phyloP scores from a whole-genome alignment of 257 asterid genomes.

The Petunia secreta region DNA sequence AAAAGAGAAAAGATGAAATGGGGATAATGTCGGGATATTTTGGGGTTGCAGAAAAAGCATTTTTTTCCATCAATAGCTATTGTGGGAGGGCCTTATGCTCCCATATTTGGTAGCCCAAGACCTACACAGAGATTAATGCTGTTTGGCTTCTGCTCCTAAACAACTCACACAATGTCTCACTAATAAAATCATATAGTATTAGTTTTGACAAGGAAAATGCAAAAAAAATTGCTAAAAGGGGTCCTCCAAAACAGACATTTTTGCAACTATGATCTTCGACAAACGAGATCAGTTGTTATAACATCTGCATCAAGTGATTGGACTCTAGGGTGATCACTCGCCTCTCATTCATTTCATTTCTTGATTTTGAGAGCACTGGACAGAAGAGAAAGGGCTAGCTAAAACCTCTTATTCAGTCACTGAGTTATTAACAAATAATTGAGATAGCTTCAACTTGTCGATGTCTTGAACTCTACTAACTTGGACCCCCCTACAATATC shows the following conservation, averaged over 20 bases:
- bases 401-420: too few relatives aligned
- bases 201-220: background rate
- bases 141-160: conserved; percentile 23
- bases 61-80: conserved; percentile 20
- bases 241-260: conserved; percentile 25
- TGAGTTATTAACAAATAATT: background rate
- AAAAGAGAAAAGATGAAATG: conserved; percentile 4
- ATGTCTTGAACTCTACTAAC: background rate
- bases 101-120: conserved; percentile 27
- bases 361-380: background rate
- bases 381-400: background rate
- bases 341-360: conserved; percentile 22
- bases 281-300: conserved; percentile 27
- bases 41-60: background rate
- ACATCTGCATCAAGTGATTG: conserved; percentile 29
- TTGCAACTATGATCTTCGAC: conserved; percentile 24
- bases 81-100: conserved; percentile 24
- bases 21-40: conserved; percentile 16
- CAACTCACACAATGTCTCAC: background rate
- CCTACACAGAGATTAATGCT: conserved; percentile 30
- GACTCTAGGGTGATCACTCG: conserved; percentile 13
- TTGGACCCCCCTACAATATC: background rate
- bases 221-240: background rate
- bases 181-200: background rate
- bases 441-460: background rate